phyloP scores from a whole-genome alignment of 805 yeast genomes.

The Alloascoidea hylecoeti region DNA sequence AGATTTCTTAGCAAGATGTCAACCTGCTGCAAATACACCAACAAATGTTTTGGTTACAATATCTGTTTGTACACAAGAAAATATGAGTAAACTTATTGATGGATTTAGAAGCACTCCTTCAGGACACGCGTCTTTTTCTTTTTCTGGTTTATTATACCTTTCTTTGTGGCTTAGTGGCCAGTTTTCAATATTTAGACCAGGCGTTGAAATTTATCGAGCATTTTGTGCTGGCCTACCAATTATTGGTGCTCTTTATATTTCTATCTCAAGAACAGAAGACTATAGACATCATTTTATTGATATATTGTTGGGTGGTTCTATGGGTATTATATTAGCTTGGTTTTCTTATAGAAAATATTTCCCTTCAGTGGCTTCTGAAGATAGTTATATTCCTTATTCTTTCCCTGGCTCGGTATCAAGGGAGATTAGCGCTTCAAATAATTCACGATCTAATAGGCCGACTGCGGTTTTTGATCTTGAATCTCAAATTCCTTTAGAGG shows the following conservation, averaged over 20 bases:
- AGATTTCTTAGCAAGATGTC: constrained; percentile 26
- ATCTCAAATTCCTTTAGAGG: neutral
- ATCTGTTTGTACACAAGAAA: neutral
- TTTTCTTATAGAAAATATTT: constrained; percentile 19
- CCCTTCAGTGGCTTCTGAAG: constrained; percentile 4
- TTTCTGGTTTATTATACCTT: constrained; percentile 20
- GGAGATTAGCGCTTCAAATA: neutral
- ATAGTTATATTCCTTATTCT: constrained; percentile 2
- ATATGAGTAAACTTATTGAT: constrained; percentile 14
- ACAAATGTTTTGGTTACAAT: neutral
- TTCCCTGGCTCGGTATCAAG: neutral
- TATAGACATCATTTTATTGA: constrained; percentile 52
- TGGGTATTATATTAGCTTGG: constrained; percentile 18
- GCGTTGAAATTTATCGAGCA: constrained; percentile 52
- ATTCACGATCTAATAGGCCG: neutral
- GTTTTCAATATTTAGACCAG: constrained; percentile 24
- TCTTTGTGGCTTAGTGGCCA: constrained; percentile 24
- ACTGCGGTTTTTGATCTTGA: neutral
- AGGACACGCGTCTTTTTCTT: constrained; percentile 27
- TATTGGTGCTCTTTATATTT: constrained; percentile 50
- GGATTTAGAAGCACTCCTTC: constrained; percentile 28
- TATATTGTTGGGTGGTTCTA: constrained; percentile 17
- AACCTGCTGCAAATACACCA: neutral
- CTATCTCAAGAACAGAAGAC: constrained; percentile 67
- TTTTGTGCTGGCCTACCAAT: constrained; percentile 36